Evolutionary conservation across 352 stramenopile species (phyloP), one percentile per base, ranked within the genome.

Genomic region (Saprolegnia parasitica): DNA sequence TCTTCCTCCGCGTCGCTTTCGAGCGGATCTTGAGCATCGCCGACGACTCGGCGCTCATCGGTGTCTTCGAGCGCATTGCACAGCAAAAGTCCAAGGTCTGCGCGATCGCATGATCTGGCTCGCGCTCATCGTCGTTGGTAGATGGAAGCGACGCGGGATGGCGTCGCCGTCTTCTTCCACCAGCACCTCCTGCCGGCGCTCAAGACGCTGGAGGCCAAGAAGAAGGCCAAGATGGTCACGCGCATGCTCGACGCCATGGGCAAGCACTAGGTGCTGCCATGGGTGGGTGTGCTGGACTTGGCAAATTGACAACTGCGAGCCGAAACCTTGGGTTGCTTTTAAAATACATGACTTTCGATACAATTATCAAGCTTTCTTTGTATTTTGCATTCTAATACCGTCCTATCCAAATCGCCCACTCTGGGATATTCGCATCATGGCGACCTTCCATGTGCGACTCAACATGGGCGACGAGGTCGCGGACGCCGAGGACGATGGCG

Each of bases 1-100:
- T 98, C 37, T 98, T 98, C 67, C 68, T 98, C 37, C 89, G 87
- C 42, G 81, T 97, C 58, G 77, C 89, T 0, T 94, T 94, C 49
- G 76, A 92, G 67, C 83, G 84, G 5, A 49, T 94, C 46, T 72
- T 94, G 56, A 79, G 87, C 67, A 91, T 83, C 54, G 46, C 92
- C 89, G 75, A 94, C 89, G 72, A 86, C 81, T 15, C 81, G 87
- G 64, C 76, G 88, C 26, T 70, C 8, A 20, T 70, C 18, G 63
- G n/a, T 4, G 42, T 70, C 18, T 70, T 70, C 47, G 63, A 70
- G 26, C 63, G 63, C 54, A 58, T 70, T 11, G 42, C 63, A 4
- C 63, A 49, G 18, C 63, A 61, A 11, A 70, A 70, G 23, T 39
- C 47, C 29, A 58, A 70, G 63, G 63, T 70, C 29, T n/a, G n/a